Conservation (phyloP, 345 rosid species). For the Populus deltoides region DNA sequence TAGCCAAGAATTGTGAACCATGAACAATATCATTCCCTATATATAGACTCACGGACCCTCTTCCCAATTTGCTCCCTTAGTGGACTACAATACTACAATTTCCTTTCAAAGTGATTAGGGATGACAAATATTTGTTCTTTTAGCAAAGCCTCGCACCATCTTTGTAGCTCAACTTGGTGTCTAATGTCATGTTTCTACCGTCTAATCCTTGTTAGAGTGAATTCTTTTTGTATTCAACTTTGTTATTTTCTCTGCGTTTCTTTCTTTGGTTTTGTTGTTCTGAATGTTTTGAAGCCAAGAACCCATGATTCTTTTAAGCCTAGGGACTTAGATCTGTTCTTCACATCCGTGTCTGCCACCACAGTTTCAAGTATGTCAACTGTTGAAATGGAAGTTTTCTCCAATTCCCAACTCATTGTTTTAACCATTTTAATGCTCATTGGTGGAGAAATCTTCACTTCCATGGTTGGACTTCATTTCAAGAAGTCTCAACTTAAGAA, state of each 20-base stretch:
- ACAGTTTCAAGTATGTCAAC: slow-evolving; percentile 76
- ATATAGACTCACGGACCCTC: background rate
- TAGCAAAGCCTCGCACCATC: background rate
- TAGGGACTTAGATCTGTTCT: slow-evolving; percentile 50
- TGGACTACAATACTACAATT: background rate
- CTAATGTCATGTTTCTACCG: background rate
- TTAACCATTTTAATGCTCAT: slow-evolving; percentile 50
- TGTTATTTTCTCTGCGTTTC: slow-evolving; percentile 2
- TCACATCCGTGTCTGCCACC: slow-evolving; percentile 66
- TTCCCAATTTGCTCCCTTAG: background rate
- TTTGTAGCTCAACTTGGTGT: background rate
- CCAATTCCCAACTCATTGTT: slow-evolving; percentile 54
- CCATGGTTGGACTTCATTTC: slow-evolving; percentile 37
- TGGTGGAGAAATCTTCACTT: slow-evolving; percentile 52
- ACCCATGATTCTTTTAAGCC: slow-evolving; percentile 23
- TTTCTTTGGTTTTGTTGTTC: background rate
- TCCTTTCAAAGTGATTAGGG: background rate
- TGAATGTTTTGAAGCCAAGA: slow-evolving; percentile 30
- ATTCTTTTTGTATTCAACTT: slow-evolving; percentile 13
- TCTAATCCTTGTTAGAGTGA: background rate
- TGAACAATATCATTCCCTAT: background rate
- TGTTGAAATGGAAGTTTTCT: slow-evolving; percentile 78
- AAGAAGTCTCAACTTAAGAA: background rate
- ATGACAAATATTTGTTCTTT: background rate
- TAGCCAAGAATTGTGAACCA: no score